A percentile compares a stretch with the other conserved stretches of the same genome.
Evolutionary conservation across 176 grass and related monocot species (phyloP).

Genomic region (Bothriochloa decipiens): DNA sequence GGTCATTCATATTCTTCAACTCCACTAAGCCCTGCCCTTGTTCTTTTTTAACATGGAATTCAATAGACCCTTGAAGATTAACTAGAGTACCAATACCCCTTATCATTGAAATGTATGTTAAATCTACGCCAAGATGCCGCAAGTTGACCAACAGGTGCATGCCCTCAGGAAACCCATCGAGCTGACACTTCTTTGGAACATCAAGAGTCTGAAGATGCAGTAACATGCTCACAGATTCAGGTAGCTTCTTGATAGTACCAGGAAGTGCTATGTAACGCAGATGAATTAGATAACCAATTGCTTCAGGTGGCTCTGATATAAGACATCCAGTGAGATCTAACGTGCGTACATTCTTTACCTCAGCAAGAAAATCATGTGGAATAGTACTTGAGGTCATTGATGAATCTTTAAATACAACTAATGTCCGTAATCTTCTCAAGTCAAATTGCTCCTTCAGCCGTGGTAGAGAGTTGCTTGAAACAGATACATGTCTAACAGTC

Average conservation of each 20-base stretch:
- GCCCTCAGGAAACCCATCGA: conserved; percentile 35
- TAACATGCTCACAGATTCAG: conserved; percentile 48
- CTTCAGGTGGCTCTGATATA: conserved; percentile 46
- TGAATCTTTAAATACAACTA: conserved; percentile 46
- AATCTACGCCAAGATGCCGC: conserved; percentile 46
- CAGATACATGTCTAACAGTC: conserved; percentile 51
- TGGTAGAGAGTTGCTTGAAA: conserved; percentile 41
- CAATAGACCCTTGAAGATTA: conserved; percentile 47
- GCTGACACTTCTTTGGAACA: conserved; percentile 43
- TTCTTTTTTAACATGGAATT: conserved; percentile 44
- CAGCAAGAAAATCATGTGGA: conserved; percentile 36
- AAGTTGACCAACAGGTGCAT: conserved; percentile 45
- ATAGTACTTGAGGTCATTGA: conserved; percentile 18
- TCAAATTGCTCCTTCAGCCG: conserved; percentile 22
- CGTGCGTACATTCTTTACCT: conserved; percentile 42
- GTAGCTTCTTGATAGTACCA: conserved; percentile 45
- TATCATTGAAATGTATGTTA: conserved; percentile 42
- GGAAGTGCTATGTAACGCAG: conserved; percentile 60
- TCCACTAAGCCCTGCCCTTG: conserved; percentile 44
- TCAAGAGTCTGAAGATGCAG: conserved; percentile 62
- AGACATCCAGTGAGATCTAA: conserved; percentile 57
- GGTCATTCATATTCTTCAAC: conserved; percentile 49
- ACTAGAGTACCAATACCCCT: conserved; percentile 46
- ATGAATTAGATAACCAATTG: conserved; percentile 48
- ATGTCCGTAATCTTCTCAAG: conserved; percentile 45